Evolutionary conservation across 75 land plant genomes (phyloP).

Genomic region (Picea glauca): DNA sequence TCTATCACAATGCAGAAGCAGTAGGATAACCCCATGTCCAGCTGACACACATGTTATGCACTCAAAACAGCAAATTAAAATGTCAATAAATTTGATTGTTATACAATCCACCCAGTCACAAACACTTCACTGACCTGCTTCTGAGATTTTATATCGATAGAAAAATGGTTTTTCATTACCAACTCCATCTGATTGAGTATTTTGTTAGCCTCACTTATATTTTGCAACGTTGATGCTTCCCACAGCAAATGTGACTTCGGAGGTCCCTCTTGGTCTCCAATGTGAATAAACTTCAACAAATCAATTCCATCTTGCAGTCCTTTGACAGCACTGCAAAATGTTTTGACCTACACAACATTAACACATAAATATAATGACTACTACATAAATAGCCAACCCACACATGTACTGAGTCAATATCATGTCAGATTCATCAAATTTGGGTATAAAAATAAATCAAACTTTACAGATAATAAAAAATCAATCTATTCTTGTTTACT

Average conservation of each 20-base stretch:
- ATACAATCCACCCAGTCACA: neutral
- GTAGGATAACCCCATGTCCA: neutral
- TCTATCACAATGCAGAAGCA: constrained; percentile 2
- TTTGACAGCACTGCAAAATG: constrained; percentile 62
- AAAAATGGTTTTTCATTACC: neutral
- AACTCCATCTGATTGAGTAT: neutral
- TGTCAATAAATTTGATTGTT: neutral
- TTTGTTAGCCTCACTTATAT: neutral
- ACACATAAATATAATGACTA: neutral
- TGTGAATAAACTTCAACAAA: constrained; percentile 35
- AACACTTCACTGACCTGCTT: constrained; percentile 11
- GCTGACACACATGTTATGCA: neutral
- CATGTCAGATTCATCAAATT: neutral
- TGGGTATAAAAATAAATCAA: neutral
- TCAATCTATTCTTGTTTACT: too few relatives aligned
- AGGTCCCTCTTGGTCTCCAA: constrained; percentile 21
- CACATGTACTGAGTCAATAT: neutral
- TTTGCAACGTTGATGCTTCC: constrained; percentile 4
- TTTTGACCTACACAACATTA: constrained; percentile 44
- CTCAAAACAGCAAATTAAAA: neutral
- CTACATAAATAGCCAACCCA: neutral
- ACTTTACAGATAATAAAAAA: neutral
- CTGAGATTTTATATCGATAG: constrained; percentile 3
- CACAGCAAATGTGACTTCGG: constrained; percentile 5
- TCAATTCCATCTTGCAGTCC: constrained; percentile 58